phyloP scores from a whole-genome alignment of 768 basidiomycete genomes.

The Antrodiella citrinella region DNA sequence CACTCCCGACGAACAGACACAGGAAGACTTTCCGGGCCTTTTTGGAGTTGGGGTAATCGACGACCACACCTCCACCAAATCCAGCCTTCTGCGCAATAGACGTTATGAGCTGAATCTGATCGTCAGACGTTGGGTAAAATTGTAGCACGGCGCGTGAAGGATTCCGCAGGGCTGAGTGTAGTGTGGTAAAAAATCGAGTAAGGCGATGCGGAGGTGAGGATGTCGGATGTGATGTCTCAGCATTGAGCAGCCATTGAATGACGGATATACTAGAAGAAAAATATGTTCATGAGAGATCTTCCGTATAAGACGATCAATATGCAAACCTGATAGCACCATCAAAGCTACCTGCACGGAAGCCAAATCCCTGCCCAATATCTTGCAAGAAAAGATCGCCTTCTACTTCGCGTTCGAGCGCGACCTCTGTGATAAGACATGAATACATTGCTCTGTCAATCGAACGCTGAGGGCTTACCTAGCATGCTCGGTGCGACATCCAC shows the following conservation, averaged over 20 bases:
- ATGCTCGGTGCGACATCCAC: conserved; percentile 95
- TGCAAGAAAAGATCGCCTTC: conserved; percentile 95
- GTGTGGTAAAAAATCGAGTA: conserved; percentile 85
- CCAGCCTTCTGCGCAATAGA: conserved; percentile 89
- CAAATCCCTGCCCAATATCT: conserved; percentile 97
- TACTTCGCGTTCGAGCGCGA: conserved; percentile 90
- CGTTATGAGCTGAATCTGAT: conserved; percentile 94
- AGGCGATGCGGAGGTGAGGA: conserved; percentile 85
- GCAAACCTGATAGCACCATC: conserved; percentile 93
- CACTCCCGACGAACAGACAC: conserved; percentile 84
- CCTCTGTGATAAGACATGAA: conserved; percentile 45
- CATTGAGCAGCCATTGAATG: conserved; percentile 97
- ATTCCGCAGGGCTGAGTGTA: conserved; percentile 79
- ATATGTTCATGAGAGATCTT: neutral
- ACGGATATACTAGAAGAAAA: conserved; percentile 79
- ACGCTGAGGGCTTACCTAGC: conserved; percentile 62
- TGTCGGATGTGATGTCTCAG: conserved; percentile 83
- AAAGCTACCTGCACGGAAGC: conserved; percentile 93
- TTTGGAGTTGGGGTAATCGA: conserved; percentile 96
- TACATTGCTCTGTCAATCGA: neutral
- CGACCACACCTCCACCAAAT: conserved; percentile 92
- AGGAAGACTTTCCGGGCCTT: conserved; percentile 94
- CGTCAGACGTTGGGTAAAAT: conserved; percentile 96
- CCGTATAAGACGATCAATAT: neutral
- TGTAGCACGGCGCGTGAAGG: conserved; percentile 84